phyloP scores from a whole-genome alignment of 805 yeast genomes.

The Candida palmyrensis region DNA sequence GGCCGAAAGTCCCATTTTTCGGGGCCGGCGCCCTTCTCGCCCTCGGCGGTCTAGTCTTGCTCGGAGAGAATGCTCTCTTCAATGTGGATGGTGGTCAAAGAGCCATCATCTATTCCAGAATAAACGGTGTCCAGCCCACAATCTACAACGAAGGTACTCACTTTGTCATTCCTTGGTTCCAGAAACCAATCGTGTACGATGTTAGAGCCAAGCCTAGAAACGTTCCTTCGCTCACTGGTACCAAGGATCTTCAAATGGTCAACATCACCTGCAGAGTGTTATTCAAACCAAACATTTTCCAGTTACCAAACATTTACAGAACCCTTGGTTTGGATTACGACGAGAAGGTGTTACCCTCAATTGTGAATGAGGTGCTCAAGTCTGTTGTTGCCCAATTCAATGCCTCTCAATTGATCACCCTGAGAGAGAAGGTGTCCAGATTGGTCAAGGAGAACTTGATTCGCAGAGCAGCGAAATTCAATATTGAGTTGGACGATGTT shows the following conservation, averaged over 20 bases:
- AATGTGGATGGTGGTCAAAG: constrained; percentile 98
- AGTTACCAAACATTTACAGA: constrained; percentile 81
- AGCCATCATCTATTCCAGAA: constrained; percentile 87
- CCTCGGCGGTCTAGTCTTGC: constrained; percentile 35
- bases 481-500: constrained; percentile 87
- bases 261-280: constrained; percentile 98
- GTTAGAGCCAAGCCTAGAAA: constrained; percentile 97
- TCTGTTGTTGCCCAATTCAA: constrained; percentile 97
- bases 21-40: constrained; percentile 38
- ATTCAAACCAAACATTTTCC: constrained; percentile 75
- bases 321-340: constrained; percentile 94
- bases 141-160: constrained; percentile 95
- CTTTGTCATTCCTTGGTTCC: constrained; percentile 89
- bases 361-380: constrained; percentile 94
- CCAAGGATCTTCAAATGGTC: constrained; percentile 98
- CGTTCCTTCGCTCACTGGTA: constrained; percentile 93
- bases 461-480: constrained; percentile 87
- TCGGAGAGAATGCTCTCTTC: constrained; percentile 41
- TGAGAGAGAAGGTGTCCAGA: constrained; percentile 92
- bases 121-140: constrained; percentile 76
- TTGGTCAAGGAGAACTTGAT: constrained; percentile 86
- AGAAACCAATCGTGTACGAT: constrained; percentile 87
- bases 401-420: constrained; percentile 97
- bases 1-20: constrained; percentile 35
- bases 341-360: constrained; percentile 95